Conservation (phyloP, 2,329 filamentous ascomycete genomes). For the Calonectria hawksworthii region DNA sequence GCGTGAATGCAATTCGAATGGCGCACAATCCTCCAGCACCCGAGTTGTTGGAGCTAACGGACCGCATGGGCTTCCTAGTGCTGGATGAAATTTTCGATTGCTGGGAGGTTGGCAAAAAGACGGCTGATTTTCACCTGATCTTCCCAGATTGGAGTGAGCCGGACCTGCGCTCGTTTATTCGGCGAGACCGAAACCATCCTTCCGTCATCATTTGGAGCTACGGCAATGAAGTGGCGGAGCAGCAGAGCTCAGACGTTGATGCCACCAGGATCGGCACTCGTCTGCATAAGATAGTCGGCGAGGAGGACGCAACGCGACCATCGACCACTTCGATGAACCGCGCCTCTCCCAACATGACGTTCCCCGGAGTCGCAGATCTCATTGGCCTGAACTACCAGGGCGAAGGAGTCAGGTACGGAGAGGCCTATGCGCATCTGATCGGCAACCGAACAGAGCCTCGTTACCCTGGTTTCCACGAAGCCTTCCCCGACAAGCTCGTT, state of each 20-base stretch:
- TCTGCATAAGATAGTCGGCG: background rate
- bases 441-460: background rate
- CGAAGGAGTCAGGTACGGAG: background rate
- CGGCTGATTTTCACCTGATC: background rate
- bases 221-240: background rate
- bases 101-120: background rate
- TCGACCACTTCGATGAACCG: background rate
- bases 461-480: background rate
- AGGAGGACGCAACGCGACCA: background rate
- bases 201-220: constrained; percentile 4
- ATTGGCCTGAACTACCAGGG: background rate
- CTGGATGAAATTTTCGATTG: background rate
- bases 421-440: background rate
- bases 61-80: background rate
- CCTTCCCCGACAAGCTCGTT: background rate
- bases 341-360: background rate
- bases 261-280: background rate
- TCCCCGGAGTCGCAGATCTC: background rate
- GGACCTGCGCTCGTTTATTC: background rate
- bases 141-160: constrained; percentile 1
- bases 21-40: background rate
- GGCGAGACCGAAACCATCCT: background rate
- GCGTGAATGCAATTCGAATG: background rate
- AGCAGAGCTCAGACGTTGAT: background rate
- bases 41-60: background rate